phyloP scores from a whole-genome alignment of 306 rosid genomes.

The Purshia tridentata region DNA sequence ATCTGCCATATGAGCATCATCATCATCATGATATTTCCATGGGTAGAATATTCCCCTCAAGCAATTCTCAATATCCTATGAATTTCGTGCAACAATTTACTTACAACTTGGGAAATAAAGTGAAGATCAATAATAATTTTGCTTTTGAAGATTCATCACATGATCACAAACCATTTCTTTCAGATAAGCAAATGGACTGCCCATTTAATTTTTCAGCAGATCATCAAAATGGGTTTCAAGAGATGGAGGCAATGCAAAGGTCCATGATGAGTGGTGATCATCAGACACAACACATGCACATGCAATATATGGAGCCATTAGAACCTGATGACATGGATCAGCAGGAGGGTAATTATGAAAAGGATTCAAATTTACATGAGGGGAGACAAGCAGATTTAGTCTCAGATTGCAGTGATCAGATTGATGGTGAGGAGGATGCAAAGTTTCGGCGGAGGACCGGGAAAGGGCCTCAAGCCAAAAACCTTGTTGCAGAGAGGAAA shows the following conservation, averaged over 20 bases:
- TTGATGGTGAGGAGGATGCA: constrained; percentile 67
- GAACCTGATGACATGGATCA: constrained; percentile 38
- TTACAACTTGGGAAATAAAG: constrained; percentile 35
- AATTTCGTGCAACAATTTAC: constrained; percentile 60
- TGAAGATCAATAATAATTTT: constrained; percentile 28
- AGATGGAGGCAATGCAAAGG: constrained; percentile 36
- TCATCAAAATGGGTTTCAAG: constrained; percentile 24
- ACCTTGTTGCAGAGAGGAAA: constrained; percentile 70
- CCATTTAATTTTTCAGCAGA: constrained; percentile 29
- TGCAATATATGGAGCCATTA: constrained; percentile 41
- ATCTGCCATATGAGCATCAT: constrained; percentile 37
- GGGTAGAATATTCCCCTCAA: constrained; percentile 25
- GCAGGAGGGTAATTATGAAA: constrained; percentile 30
- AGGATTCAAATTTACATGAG: constrained; percentile 37
- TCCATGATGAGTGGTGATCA: constrained; percentile 25
- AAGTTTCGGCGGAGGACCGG: constrained; percentile 61
- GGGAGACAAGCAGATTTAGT: constrained; percentile 48
- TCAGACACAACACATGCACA: constrained; percentile 25
- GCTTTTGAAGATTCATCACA: constrained; percentile 44
- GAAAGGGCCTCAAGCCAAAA: constrained; percentile 67
- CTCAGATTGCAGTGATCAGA: constrained; percentile 81
- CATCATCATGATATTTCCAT: constrained; percentile 14
- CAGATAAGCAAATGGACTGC: constrained; percentile 37
- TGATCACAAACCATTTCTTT: constrained; percentile 37
- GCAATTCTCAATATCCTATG: constrained; percentile 44